Conservation (phyloP, 306 rosid genomes). For the Adenanthera pavonina region DNA sequence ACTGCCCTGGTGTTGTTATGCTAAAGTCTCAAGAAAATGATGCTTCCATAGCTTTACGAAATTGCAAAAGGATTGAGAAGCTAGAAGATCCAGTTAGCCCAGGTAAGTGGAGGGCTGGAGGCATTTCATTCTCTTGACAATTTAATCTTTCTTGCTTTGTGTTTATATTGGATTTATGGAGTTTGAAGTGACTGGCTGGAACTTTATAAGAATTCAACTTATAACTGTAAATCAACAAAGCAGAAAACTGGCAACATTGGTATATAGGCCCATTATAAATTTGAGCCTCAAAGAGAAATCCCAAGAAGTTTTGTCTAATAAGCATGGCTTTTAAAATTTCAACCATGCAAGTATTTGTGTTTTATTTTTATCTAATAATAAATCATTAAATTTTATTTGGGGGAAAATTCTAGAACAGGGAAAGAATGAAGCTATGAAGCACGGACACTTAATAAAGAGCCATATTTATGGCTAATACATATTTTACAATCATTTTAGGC, state of each 20-base stretch:
- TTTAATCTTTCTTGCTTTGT: slow-evolving; percentile 1
- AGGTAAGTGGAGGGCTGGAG: slow-evolving; percentile 50
- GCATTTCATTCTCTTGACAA: background rate
- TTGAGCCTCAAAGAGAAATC: background rate
- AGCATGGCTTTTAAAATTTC: background rate
- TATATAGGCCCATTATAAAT: background rate
- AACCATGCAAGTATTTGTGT: background rate
- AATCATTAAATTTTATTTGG: background rate
- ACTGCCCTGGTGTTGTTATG: slow-evolving; percentile 85
- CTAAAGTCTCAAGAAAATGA: slow-evolving; percentile 61
- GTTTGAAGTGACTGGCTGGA: background rate
- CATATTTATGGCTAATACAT: background rate
- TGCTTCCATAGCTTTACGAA: slow-evolving; percentile 64
- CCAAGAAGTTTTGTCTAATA: background rate
- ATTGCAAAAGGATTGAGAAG: slow-evolving; percentile 89
- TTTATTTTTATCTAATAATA: background rate
- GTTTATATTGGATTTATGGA: slow-evolving; percentile 4
- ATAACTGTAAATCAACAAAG: background rate
- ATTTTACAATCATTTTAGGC: background rate
- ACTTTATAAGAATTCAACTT: background rate
- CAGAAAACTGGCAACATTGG: background rate
- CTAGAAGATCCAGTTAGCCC: slow-evolving; percentile 86
- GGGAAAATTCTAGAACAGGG: background rate
- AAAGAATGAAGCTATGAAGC: background rate
- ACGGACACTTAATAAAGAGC: background rate